phyloP scores from a whole-genome alignment of 2,329 filamentous ascomycete species.

The Penicillium sp. region DNA sequence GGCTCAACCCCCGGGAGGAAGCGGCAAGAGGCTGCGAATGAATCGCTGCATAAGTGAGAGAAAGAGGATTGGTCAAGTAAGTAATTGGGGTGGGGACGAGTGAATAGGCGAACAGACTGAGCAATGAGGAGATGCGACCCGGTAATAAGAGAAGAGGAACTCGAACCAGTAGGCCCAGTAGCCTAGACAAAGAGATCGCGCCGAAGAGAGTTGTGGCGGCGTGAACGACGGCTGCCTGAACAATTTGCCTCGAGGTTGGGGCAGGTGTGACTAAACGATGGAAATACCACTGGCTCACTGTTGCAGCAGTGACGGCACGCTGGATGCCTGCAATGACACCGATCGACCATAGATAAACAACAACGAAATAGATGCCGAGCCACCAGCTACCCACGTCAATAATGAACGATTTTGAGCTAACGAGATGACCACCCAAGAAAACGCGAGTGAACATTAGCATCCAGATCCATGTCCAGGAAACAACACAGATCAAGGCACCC shows the following conservation, averaged over 20 bases:
- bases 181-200: constrained; percentile 82
- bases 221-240: constrained; percentile 77
- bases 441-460: constrained; percentile 93
- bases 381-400: constrained; percentile 91
- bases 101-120: constrained; percentile 71
- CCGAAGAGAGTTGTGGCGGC: constrained; percentile 84
- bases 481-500: constrained; percentile 68
- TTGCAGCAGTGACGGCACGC: constrained; percentile 86
- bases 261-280: constrained; percentile 80
- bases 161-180: constrained; percentile 75
- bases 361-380: constrained; percentile 85
- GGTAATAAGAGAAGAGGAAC: constrained; percentile 84
- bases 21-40: constrained; percentile 79
- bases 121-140: constrained; percentile 64
- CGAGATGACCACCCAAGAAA: constrained; percentile 87
- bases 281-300: constrained; percentile 98
- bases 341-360: constrained; percentile 94
- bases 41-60: constrained; percentile 88
- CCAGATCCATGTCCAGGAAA: constrained; percentile 94
- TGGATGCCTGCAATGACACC: constrained; percentile 85
- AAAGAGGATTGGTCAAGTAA: constrained; percentile 83
- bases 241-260: constrained; percentile 75
- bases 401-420: constrained; percentile 63
- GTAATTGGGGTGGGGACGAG: constrained; percentile 82
- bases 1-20: constrained; percentile 74